Evolutionary conservation across 2,329 filamentous ascomycete genomes (phyloP).

Genomic region (Exophiala spinifera): DNA sequence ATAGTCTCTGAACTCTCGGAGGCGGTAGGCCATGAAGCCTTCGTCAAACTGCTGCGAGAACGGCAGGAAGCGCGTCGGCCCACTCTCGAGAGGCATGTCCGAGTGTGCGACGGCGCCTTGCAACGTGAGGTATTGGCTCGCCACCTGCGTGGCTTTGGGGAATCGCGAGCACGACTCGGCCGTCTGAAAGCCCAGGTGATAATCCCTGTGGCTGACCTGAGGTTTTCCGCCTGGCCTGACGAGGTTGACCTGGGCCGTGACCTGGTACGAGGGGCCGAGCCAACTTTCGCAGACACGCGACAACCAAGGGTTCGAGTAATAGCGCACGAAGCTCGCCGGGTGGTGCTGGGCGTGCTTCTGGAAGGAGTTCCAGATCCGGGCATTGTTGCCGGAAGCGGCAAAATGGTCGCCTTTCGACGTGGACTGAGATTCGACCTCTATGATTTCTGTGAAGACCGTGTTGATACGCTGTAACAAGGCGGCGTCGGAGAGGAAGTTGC

Average conservation of each 20-base stretch:
- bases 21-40: slow-evolving; percentile 59
- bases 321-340: slow-evolving; percentile 52
- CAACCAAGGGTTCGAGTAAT: slow-evolving; percentile 62
- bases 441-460: slow-evolving; percentile 48
- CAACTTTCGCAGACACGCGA: slow-evolving; percentile 52
- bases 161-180: slow-evolving; percentile 45
- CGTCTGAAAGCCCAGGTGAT: slow-evolving; percentile 63
- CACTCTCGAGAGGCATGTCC: slow-evolving; percentile 57
- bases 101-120: slow-evolving; percentile 63
- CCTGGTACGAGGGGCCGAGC: slow-evolving; percentile 58
- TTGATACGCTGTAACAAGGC: slow-evolving; percentile 48
- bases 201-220: slow-evolving; percentile 60
- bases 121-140: slow-evolving; percentile 58
- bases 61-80: slow-evolving; percentile 60
- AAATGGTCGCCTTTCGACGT: slow-evolving; percentile 57
- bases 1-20: slow-evolving; percentile 51
- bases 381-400: slow-evolving; percentile 54
- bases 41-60: slow-evolving; percentile 58
- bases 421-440: slow-evolving; percentile 42
- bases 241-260: slow-evolving; percentile 63
- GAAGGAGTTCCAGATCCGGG: slow-evolving; percentile 65
- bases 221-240: slow-evolving; percentile 58
- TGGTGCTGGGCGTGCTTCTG: slow-evolving; percentile 57
- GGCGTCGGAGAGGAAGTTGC: slow-evolving; percentile 48
- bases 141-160: slow-evolving; percentile 53